Evolutionary conservation across 306 rosid genomes (phyloP).

Genomic region (Cicer judaicum): DNA sequence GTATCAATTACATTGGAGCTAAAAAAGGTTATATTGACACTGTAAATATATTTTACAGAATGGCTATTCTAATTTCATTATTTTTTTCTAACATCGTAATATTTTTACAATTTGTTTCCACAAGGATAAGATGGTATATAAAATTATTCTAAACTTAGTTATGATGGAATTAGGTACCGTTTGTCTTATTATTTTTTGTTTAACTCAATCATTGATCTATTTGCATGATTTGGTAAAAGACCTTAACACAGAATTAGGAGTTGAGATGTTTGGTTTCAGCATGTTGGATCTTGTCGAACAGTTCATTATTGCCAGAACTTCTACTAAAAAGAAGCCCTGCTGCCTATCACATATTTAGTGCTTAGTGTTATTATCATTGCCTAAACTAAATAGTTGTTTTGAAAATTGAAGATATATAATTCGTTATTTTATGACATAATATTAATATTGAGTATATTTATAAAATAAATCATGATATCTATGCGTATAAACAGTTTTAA

Average conservation of each 20-base stretch:
- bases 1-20: too few relatives aligned
- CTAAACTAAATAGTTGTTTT: neutral
- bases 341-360: neutral
- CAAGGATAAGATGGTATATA: neutral
- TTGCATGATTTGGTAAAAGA: slow-evolving; percentile 20
- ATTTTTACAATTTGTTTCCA: neutral
- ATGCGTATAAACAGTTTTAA: too few relatives aligned
- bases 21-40: too few relatives aligned
- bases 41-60: too few relatives aligned
- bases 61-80: neutral
- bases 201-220: slow-evolving; percentile 16
- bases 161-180: slow-evolving; percentile 12
- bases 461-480: too few relatives aligned
- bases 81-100: neutral
- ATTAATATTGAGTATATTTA: too few relatives aligned
- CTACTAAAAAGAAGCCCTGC: slow-evolving; percentile 24
- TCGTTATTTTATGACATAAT: too few relatives aligned
- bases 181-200: slow-evolving; percentile 22
- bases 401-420: neutral
- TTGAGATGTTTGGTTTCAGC: slow-evolving; percentile 24
- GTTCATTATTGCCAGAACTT: slow-evolving; percentile 20
- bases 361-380: neutral
- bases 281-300: slow-evolving; percentile 42
- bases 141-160: neutral
- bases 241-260: slow-evolving; percentile 28